Evolutionary conservation across 352 stramenopile species (phyloP).

Genomic region (Blastocystis sp.): DNA sequence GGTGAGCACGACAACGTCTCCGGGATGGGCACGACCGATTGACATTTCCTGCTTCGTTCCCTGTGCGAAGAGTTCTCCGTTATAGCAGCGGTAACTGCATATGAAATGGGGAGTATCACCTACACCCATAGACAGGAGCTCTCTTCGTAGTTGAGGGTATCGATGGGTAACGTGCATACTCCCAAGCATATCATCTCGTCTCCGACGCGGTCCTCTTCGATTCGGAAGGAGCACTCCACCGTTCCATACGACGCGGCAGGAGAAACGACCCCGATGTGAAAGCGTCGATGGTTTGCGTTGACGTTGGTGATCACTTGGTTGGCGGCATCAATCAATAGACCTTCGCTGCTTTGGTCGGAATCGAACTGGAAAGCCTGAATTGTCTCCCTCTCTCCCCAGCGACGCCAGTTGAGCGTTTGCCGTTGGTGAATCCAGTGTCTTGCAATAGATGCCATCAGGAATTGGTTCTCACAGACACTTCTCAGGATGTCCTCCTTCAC

Average conservation of each 20-base stretch:
- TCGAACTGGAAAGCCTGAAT: background rate
- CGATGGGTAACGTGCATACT: background rate
- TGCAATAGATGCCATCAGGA: background rate
- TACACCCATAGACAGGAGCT: constrained; percentile 34
- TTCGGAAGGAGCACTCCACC: background rate
- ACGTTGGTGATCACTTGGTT: background rate
- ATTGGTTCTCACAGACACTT: constrained; percentile 42
- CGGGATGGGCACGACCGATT: background rate
- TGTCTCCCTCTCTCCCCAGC: background rate
- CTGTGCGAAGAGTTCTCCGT: constrained; percentile 36
- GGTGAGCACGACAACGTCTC: background rate
- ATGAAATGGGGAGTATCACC: background rate
- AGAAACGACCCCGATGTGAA: background rate
- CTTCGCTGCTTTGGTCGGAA: background rate
- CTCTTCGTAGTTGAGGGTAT: constrained; percentile 34
- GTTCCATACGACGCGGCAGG: background rate
- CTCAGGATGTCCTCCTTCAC: constrained; percentile 8
- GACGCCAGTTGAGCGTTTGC: background rate
- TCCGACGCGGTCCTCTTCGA: constrained; percentile 21
- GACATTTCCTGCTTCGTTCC: background rate
- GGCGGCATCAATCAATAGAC: background rate
- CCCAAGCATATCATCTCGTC: constrained; percentile 55
- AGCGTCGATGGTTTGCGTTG: background rate
- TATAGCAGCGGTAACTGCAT: constrained; percentile 43
- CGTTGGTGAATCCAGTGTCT: background rate